A percentile compares a stretch with the other conserved stretches of the same genome.
Evolutionary conservation across 2,329 filamentous ascomycete species (phyloP).

Genomic region (Aspergillus vadensis): DNA sequence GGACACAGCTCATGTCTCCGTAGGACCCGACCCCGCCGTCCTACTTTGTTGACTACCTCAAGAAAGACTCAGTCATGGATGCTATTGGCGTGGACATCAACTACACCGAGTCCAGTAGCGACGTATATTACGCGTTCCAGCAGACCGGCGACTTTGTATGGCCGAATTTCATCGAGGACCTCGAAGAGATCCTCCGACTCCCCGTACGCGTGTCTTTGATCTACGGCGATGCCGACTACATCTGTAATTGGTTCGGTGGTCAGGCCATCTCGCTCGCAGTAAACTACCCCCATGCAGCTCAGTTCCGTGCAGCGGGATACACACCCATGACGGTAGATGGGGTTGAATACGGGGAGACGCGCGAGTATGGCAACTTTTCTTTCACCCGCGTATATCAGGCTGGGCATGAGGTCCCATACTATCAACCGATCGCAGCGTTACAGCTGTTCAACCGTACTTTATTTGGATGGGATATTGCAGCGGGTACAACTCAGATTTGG

Average conservation of each 20-base stretch:
- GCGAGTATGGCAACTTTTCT: slow-evolving; percentile 74
- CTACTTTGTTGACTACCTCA: slow-evolving; percentile 66
- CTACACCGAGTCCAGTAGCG: slow-evolving; percentile 52
- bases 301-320: slow-evolving; percentile 70
- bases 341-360: slow-evolving; percentile 67
- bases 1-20: slow-evolving; percentile 27
- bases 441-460: slow-evolving; percentile 64
- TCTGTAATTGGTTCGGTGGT: slow-evolving; percentile 67
- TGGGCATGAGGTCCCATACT: slow-evolving; percentile 62
- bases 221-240: slow-evolving; percentile 64
- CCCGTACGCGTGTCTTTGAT: slow-evolving; percentile 71
- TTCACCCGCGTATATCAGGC: slow-evolving; percentile 69
- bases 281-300: slow-evolving; percentile 50
- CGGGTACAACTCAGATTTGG: slow-evolving; percentile 46
- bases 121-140: slow-evolving; percentile 53
- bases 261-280: slow-evolving; percentile 69
- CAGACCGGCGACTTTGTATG: slow-evolving; percentile 64
- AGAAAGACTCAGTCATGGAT: slow-evolving; percentile 58
- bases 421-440: slow-evolving; percentile 61
- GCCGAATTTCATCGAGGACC: slow-evolving; percentile 59
- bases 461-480: slow-evolving; percentile 57
- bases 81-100: slow-evolving; percentile 66
- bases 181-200: slow-evolving; percentile 61
- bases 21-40: slow-evolving; percentile 64
- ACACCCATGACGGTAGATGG: slow-evolving; percentile 69